phyloP scores from a whole-genome alignment of 306 rosid species.

The Datisca glomerata region DNA sequence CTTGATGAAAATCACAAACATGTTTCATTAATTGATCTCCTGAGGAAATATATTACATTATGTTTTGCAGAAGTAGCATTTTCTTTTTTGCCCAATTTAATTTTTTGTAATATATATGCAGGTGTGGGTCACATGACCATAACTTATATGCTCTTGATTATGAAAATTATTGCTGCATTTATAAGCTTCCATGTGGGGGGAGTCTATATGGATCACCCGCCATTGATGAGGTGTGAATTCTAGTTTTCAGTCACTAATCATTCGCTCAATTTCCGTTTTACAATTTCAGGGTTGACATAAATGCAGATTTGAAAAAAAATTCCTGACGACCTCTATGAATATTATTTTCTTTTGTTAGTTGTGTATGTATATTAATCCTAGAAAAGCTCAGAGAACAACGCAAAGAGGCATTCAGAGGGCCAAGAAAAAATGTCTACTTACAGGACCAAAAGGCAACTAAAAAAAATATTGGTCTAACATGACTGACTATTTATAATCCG shows the following conservation, averaged over 20 bases:
- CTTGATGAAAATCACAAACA: background rate
- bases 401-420: too few species aligned
- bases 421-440: too few species aligned
- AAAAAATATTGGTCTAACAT: too few species aligned
- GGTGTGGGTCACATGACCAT: constrained; percentile 97
- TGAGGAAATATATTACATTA: background rate
- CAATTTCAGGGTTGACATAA: background rate
- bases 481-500: too few species aligned
- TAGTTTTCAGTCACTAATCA: background rate
- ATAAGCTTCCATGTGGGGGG: constrained; percentile 73
- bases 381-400: too few species aligned
- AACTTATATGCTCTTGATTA: constrained; percentile 84
- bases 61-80: background rate
- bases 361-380: too few species aligned
- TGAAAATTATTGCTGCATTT: constrained; percentile 50
- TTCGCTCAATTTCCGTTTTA: background rate
- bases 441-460: too few species aligned
- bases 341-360: too few species aligned
- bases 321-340: too few species aligned
- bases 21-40: background rate
- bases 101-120: constrained; percentile 17
- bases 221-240: constrained; percentile 76
- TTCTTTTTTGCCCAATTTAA: background rate
- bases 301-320: too few species aligned
- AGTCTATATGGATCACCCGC: constrained; percentile 85